These are phyloP conservation scores for Ogataea pilisensis DNA, from an alignment of 805 yeast genomes.

Conservation along the genomic window DNA sequence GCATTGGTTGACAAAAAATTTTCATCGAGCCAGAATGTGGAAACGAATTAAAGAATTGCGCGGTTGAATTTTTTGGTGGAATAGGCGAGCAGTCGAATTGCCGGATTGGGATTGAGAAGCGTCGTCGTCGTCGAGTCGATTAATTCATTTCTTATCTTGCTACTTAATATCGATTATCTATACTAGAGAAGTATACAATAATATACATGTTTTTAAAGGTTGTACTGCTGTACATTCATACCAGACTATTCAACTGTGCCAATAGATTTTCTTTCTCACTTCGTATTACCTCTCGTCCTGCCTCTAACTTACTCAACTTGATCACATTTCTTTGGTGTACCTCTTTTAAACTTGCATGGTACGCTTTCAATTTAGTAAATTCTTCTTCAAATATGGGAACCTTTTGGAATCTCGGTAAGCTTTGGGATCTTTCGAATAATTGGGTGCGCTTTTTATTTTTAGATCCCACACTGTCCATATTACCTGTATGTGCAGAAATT, in stretches of 20 bases:
- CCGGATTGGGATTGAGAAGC: constrained; percentile 17
- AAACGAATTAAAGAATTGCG: constrained; percentile 2
- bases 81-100: too few relatives aligned
- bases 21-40: too few relatives aligned
- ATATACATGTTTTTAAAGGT: too few relatives aligned
- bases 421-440: neutral
- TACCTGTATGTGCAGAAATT: neutral
- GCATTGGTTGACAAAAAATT: too few relatives aligned
- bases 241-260: neutral
- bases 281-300: neutral
- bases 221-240: too few relatives aligned
- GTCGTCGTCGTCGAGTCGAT: too few relatives aligned
- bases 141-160: too few relatives aligned
- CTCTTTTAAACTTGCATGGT: constrained; percentile 1
- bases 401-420: constrained; percentile 1
- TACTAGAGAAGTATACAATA: too few relatives aligned
- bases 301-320: neutral
- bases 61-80: too few relatives aligned
- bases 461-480: constrained; percentile 7
- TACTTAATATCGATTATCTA: too few relatives aligned
- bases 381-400: constrained; percentile 1
- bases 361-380: constrained; percentile 1
- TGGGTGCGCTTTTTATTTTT: neutral
- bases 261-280: neutral
- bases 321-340: constrained; percentile 1